Evolutionary conservation across 2,329 filamentous ascomycete genomes (phyloP).

Genomic region (Chaetothyriales sp.): DNA sequence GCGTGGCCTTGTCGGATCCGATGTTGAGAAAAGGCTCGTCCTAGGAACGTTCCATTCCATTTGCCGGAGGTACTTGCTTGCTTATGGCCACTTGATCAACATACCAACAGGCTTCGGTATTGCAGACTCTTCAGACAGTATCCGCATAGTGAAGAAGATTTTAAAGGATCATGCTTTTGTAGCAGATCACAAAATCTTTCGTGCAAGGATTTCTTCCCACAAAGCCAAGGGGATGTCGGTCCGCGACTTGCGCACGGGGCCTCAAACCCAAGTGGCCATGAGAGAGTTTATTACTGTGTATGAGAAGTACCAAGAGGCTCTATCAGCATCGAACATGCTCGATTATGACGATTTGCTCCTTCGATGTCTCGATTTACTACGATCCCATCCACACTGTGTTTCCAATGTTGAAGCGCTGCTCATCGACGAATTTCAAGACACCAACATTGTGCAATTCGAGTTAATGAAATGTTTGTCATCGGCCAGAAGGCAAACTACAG

Average conservation of each 20-base stretch:
- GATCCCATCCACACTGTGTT: constrained; percentile 60
- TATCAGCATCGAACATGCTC: constrained; percentile 63
- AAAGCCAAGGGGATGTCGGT: constrained; percentile 42
- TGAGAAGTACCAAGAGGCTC: constrained; percentile 59
- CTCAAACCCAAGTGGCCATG: constrained; percentile 29
- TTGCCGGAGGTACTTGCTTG: constrained; percentile 64
- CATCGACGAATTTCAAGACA: constrained; percentile 96
- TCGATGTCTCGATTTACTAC: constrained; percentile 65
- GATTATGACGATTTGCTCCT: constrained; percentile 91
- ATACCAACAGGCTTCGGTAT: constrained; percentile 76
- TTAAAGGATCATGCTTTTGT: constrained; percentile 55
- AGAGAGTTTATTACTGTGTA: constrained; percentile 55
- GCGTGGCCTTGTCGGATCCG: constrained; percentile 61
- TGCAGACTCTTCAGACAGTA: constrained; percentile 67
- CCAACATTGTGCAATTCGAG: constrained; percentile 87
- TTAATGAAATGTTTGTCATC: constrained; percentile 80
- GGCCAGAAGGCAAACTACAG: constrained; percentile 59
- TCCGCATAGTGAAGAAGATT: constrained; percentile 64
- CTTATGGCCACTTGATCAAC: constrained; percentile 73
- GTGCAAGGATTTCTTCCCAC: constrained; percentile 54
- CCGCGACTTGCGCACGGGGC: constrained; percentile 26
- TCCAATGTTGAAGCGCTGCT: constrained; percentile 80
- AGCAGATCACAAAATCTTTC: constrained; percentile 56
- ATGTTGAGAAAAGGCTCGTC: constrained; percentile 59
- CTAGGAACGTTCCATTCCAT: constrained; percentile 94